A percentile compares a stretch with the other conserved stretches of the same genome.
Conservation (phyloP, 2,329 filamentous ascomycete genomes). For the Diaporthe longicolla region DNA sequence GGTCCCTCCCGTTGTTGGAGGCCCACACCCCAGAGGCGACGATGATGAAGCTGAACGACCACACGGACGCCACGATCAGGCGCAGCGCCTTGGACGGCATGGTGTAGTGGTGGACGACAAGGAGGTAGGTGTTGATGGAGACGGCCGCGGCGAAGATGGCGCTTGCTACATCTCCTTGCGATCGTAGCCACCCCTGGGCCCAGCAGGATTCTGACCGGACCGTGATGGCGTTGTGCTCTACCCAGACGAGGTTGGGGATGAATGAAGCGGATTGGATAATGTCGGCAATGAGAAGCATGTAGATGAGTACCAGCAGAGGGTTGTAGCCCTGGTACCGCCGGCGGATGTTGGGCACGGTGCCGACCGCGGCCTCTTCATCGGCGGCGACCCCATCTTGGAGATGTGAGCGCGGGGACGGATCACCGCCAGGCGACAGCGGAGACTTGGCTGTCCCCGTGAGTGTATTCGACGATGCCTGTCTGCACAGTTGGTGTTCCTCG, state of each 20-base stretch:
- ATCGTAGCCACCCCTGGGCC: constrained; percentile 36
- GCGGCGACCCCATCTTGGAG: background rate
- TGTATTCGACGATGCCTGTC: constrained; percentile 2
- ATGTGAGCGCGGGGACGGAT: background rate
- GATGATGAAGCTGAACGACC: constrained; percentile 36
- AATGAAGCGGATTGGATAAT: constrained; percentile 33
- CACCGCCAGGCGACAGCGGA: background rate
- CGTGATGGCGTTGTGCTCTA: constrained; percentile 4
- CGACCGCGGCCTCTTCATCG: background rate
- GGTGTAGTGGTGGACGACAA: constrained; percentile 33
- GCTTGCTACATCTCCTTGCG: constrained; percentile 25
- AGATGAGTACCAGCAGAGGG: constrained; percentile 28
- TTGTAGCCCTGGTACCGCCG: constrained; percentile 31
- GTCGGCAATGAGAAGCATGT: constrained; percentile 37
- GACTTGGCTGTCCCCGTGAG: background rate
- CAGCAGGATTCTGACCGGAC: constrained; percentile 32
- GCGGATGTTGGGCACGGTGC: constrained; percentile 27
- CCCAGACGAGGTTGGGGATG: constrained; percentile 34
- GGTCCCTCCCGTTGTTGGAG: constrained; percentile 19
- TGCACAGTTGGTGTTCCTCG: background rate
- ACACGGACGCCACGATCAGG: constrained; percentile 18
- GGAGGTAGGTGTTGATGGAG: constrained; percentile 24
- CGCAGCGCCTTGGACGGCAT: constrained; percentile 25
- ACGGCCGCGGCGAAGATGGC: constrained; percentile 28
- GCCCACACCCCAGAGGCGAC: constrained; percentile 31